Percentiles rank a stretch among this genome's conserved stretches.
These are phyloP conservation scores for Anethum foeniculum DNA, from an alignment of 140 eudicot species.

Conservation along the genomic window DNA sequence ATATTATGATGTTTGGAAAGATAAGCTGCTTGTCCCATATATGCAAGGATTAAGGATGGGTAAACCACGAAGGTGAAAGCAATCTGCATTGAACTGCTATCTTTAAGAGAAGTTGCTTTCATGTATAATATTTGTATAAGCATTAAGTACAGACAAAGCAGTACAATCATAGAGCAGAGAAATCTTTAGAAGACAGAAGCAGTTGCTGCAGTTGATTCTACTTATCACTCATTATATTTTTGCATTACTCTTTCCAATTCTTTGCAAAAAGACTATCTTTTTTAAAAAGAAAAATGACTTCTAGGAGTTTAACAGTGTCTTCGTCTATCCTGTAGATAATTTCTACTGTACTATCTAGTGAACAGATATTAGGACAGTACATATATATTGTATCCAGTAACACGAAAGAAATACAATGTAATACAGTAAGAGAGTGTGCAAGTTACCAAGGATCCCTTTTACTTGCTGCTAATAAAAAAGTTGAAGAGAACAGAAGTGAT, in stretches of 20 bases:
- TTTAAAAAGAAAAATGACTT: background rate
- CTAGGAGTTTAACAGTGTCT: background rate
- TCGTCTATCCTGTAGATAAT: background rate
- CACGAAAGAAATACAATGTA: background rate
- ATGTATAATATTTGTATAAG: background rate
- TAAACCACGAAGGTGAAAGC: slow-evolving; percentile 89
- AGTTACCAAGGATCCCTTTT: background rate
- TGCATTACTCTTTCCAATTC: background rate
- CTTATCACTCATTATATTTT: background rate
- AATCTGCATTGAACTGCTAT: slow-evolving; percentile 37
- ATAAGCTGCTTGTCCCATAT: slow-evolving; percentile 99
- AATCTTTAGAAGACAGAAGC: background rate
- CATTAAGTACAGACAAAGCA: background rate
- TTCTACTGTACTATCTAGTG: background rate
- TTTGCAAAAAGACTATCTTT: background rate
- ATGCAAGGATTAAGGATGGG: slow-evolving; percentile 82
- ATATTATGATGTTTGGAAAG: slow-evolving; percentile 70
- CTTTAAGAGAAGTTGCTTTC: background rate
- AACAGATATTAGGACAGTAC: background rate
- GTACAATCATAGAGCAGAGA: background rate
- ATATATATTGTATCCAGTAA: background rate
- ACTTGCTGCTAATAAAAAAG: background rate
- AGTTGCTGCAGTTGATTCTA: background rate
- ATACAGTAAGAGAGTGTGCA: background rate
- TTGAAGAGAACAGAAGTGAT: background rate